Conservation (phyloP, 139 green algal species). For the Medakamo hakoo region DNA sequence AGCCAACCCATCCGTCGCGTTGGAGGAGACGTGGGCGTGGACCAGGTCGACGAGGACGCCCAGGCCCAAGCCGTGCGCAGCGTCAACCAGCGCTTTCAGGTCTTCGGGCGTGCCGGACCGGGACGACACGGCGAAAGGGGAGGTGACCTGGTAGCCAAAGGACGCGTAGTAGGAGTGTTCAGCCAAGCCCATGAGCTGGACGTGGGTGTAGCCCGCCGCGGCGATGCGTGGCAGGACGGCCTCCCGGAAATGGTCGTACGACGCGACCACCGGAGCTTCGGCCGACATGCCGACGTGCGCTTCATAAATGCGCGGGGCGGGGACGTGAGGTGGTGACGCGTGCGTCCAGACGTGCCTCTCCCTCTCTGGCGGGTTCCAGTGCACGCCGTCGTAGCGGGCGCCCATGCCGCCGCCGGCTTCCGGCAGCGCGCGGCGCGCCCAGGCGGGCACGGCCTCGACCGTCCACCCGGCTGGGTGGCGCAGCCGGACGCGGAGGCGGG, state of each 20-base stretch:
- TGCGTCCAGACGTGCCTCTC: slow-evolving; percentile 29
- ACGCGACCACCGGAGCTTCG: slow-evolving; percentile 47
- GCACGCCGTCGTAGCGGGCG: slow-evolving; percentile 77
- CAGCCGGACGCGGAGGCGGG: slow-evolving; percentile 65
- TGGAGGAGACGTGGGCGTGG: slow-evolving; percentile 77
- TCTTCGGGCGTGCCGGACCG: slow-evolving; percentile 78
- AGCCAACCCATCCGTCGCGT: slow-evolving; percentile 74
- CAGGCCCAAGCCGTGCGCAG: slow-evolving; percentile 75
- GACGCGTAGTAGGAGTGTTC: slow-evolving; percentile 90
- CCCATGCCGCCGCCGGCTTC: slow-evolving; percentile 51
- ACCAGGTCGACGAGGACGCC: slow-evolving; percentile 84
- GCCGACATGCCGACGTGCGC: slow-evolving; percentile 90
- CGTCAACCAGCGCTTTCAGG: slow-evolving; percentile 78
- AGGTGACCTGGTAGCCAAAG: slow-evolving; percentile 93
- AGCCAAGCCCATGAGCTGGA: slow-evolving; percentile 84
- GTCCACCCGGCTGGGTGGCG: slow-evolving; percentile 42
- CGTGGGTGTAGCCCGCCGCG: slow-evolving; percentile 66
- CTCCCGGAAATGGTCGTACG: slow-evolving; percentile 68
- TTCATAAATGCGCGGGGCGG: slow-evolving; percentile 80
- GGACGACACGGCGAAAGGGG: slow-evolving; percentile 65
- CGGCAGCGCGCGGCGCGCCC: slow-evolving; percentile 34
- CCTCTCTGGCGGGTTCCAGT: slow-evolving; percentile 67
- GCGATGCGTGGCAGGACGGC: slow-evolving; percentile 71
- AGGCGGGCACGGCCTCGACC: slow-evolving; percentile 78
- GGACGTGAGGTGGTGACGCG: slow-evolving; percentile 28